Conservation (phyloP, 257 asterid species). For the Echium plantagineum region DNA sequence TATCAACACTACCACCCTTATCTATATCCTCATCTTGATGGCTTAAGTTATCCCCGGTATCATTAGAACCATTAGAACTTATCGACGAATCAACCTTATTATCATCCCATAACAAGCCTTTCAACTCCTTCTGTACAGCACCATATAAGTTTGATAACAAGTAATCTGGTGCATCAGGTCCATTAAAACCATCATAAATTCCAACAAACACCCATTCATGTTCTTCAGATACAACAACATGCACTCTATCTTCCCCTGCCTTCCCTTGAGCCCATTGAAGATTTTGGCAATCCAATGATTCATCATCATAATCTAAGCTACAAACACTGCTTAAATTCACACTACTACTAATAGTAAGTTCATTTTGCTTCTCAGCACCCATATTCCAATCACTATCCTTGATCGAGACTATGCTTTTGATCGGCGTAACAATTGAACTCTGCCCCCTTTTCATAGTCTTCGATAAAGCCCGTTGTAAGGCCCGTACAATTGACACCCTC, state of each 20-base stretch:
- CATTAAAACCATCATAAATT: slow-evolving; percentile 89
- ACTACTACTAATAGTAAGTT: slow-evolving; percentile 46
- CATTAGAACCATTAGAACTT: slow-evolving; percentile 13
- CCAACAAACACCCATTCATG: slow-evolving; percentile 96
- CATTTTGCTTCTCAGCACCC: slow-evolving; percentile 48
- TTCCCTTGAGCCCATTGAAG: slow-evolving; percentile 99
- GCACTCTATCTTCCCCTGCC: slow-evolving; percentile 97
- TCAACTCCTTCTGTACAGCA: slow-evolving; percentile 78
- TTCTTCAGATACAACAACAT: slow-evolving; percentile 89
- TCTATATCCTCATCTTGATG: slow-evolving; percentile 10
- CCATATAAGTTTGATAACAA: slow-evolving; percentile 67
- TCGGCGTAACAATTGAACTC: slow-evolving; percentile 71
- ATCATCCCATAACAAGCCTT: slow-evolving; percentile 84
- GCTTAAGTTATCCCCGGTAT: slow-evolving; percentile 10
- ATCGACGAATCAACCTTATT: slow-evolving; percentile 23
- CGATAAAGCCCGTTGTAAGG: slow-evolving; percentile 44
- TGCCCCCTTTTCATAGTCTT: slow-evolving; percentile 52
- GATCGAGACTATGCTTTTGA: slow-evolving; percentile 38
- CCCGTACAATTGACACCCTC: slow-evolving; percentile 42
- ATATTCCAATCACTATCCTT: slow-evolving; percentile 46
- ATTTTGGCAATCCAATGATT: slow-evolving; percentile 46
- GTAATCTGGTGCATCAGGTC: slow-evolving; percentile 92
- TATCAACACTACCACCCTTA: slow-evolving; percentile 15
- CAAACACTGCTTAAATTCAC: slow-evolving; percentile 61
- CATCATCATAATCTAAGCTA: slow-evolving; percentile 66